Conservation (phyloP, 768 basidiomycete genomes). For the Plicaturopsis crispa region DNA sequence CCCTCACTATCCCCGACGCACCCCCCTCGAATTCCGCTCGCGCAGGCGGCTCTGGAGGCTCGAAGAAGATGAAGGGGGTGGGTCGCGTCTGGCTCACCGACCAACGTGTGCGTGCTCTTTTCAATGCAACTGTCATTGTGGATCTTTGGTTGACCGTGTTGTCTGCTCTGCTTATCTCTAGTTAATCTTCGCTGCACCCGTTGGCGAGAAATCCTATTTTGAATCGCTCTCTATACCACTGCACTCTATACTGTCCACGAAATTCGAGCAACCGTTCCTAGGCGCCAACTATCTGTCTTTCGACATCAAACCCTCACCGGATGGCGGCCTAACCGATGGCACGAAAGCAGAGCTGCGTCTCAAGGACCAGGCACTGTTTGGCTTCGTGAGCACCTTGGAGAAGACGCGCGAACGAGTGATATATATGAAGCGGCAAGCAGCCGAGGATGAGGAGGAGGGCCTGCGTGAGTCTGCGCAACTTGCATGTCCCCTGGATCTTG, state of each 20-base stretch:
- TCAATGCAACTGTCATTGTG: not conserved
- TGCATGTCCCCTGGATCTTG: slow-evolving; percentile 2
- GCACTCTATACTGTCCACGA: slow-evolving; percentile 55
- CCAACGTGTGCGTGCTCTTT: slow-evolving; percentile 46
- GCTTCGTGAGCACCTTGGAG: slow-evolving; percentile 65
- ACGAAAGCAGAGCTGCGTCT: slow-evolving; percentile 63
- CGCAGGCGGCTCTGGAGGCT: slow-evolving; percentile 47
- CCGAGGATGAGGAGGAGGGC: slow-evolving; percentile 48
- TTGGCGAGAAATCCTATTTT: slow-evolving; percentile 21
- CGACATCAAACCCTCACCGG: slow-evolving; percentile 57
- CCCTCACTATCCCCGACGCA: slow-evolving; percentile 48
- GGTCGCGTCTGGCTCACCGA: slow-evolving; percentile 65
- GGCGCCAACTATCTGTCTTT: slow-evolving; percentile 60
- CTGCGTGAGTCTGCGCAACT: slow-evolving; percentile 39
- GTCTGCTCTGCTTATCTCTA: slow-evolving; percentile 17
- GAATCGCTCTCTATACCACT: slow-evolving; percentile 54
- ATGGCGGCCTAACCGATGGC: slow-evolving; percentile 59
- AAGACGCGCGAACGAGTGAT: slow-evolving; percentile 72
- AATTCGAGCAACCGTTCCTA: slow-evolving; percentile 72
- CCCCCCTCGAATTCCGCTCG: slow-evolving; percentile 30
- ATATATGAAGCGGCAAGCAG: slow-evolving; percentile 60
- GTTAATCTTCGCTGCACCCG: slow-evolving; percentile 54
- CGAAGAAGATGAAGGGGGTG: slow-evolving; percentile 47
- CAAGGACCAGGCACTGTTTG: slow-evolving; percentile 61
- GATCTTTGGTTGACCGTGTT: slow-evolving; percentile 4